Percentiles rank a stretch among this genome's conserved stretches.
These are phyloP conservation scores for Coccomyxa subellipsoidea DNA, from an alignment of 163 green algal species.

Conservation along the genomic window DNA sequence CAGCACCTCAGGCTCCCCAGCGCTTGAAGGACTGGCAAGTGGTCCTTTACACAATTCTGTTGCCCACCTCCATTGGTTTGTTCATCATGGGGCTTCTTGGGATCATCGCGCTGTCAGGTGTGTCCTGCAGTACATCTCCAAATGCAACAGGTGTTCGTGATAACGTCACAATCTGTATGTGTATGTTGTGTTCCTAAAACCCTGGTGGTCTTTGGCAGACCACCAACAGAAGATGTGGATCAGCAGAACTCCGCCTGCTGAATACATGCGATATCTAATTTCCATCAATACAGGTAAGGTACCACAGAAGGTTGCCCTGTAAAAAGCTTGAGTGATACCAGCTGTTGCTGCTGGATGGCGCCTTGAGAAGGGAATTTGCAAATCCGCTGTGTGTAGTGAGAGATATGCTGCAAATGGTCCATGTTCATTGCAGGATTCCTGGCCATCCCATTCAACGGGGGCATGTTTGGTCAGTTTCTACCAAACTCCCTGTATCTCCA, in stretches of 20 bases:
- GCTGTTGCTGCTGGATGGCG: neutral
- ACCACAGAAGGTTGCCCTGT: neutral
- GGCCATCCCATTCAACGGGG: neutral
- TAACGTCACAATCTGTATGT: no score
- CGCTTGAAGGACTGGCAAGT: neutral
- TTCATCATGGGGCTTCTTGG: neutral
- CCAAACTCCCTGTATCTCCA: no score
- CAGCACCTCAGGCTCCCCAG: neutral
- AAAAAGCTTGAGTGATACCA: neutral
- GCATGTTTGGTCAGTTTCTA: constrained; percentile 3
- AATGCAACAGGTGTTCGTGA: no score
- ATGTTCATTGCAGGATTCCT: neutral
- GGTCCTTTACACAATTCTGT: neutral
- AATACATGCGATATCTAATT: neutral
- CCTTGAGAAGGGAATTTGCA: neutral
- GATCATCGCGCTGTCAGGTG: neutral
- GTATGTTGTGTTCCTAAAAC: no score
- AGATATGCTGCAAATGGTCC: neutral
- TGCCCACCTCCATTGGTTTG: neutral
- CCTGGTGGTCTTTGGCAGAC: neutral
- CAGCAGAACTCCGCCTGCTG: neutral
- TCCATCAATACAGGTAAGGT: neutral
- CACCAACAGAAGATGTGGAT: neutral
- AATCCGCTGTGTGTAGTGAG: neutral
- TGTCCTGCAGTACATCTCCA: neutral